Base-by-base conservation (phyloP, 352 stramenopile species). In the Achlya hypogyna region DNA sequence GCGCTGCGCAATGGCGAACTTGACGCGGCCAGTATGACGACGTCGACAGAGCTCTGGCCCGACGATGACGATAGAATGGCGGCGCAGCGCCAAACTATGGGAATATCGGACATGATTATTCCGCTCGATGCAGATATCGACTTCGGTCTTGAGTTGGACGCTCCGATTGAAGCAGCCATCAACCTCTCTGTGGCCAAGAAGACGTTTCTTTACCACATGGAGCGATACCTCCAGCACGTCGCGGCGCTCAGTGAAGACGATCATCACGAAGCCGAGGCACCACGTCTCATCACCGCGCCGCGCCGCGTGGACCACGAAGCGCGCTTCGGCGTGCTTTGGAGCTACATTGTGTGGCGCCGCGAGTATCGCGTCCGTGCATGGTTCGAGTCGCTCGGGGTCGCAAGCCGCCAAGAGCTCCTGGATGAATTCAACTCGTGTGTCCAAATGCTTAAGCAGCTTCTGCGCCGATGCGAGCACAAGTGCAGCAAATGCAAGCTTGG, bases 401-500 rank as follows among this genome's bases (percentile, higher is more conserved):
- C 38, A 18, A 3, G 38, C 38, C 2, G 6, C 38, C 38, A 45
- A 45, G 6, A 3, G 38, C 38, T 45, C n/a, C 38, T n/a, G 28
- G 53, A 85, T 0, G 65, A 78, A 0, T 74, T 86, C 0, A 78
- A 80, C 4, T 88, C 79, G 78, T 78, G 73, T 12, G 52, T 53
- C 1, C 25, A 80, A 0, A 76, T 89, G 53, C 76, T 90, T 51
- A 72, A 86, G 49, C 72, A 78, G 27, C 62, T 89, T 10, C 71
- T 88, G 8, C 74, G 70, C 1, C 84, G 84, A 2, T 93, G 84
- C 51, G 71, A 86, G 31, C 76, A 79, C 53, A 69, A 73, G 5
- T 93, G 84, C 49, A 69, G 65, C 2, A 38, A 75, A 0, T 91
- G 80, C 20, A 74, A 76, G 9, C 67, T 91, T 22, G 79, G 84